Evolutionary conservation across 106 monocot species (phyloP).

Genomic region (Phalaenopsis aphrodite): DNA sequence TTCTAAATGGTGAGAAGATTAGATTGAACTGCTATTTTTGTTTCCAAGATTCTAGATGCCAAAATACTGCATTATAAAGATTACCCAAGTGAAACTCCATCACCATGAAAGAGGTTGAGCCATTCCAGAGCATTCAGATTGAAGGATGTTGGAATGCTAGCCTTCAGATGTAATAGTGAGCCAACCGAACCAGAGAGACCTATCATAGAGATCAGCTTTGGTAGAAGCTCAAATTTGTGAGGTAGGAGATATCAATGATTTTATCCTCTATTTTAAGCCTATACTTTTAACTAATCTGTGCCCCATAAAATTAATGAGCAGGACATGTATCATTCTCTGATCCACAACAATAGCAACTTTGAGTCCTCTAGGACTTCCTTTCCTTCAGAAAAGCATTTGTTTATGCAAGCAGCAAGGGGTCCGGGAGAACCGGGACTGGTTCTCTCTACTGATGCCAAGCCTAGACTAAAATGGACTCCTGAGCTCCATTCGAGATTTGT

Average conservation of each 20-base stretch:
- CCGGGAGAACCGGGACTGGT: constrained; percentile 58
- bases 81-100: constrained; percentile 1
- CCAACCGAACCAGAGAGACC: constrained; percentile 12
- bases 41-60: constrained; percentile 27
- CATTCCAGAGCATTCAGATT: background rate
- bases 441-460: constrained; percentile 92
- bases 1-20: constrained; percentile 21
- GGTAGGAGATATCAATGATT: background rate
- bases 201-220: background rate
- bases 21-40: constrained; percentile 15
- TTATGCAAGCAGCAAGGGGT: constrained; percentile 44
- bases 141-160: background rate
- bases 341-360: background rate
- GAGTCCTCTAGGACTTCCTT: background rate
- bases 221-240: background rate
- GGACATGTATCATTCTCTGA: constrained; percentile 43
- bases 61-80: constrained; percentile 35
- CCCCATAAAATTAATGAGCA: background rate
- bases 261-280: background rate
- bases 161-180: background rate
- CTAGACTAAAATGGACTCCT: constrained; percentile 85
- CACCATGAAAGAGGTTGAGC: constrained; percentile 18
- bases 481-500: constrained; percentile 84
- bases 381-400: constrained; percentile 43
- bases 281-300: background rate